These are phyloP conservation scores for Trichoderma gamsii DNA, from an alignment of 495 filamentous ascomycete genomes.

Conservation along the genomic window DNA sequence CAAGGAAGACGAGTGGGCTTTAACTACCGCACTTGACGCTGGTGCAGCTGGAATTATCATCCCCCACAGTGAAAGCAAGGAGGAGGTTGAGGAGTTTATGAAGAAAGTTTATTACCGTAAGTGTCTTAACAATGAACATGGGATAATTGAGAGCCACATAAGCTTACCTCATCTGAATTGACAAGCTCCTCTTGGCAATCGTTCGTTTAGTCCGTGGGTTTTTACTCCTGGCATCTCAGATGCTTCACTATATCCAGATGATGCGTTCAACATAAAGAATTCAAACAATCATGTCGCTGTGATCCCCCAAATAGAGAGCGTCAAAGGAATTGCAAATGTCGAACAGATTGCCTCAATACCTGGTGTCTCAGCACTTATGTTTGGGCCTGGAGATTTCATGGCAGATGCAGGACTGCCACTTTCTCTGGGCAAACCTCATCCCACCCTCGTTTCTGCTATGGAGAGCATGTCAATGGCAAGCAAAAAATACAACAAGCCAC, in stretches of 20 bases:
- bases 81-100: conserved; percentile 17
- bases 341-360: conserved; percentile 44
- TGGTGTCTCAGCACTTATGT: conserved; percentile 41
- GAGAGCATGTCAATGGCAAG: neutral
- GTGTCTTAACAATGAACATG: neutral
- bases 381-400: conserved; percentile 23
- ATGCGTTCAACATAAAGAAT: conserved; percentile 31
- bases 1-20: conserved; percentile 18
- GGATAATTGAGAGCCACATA: neutral
- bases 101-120: conserved; percentile 19
- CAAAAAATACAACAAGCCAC: conserved; percentile 1
- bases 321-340: conserved; percentile 41
- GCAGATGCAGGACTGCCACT: conserved; percentile 5
- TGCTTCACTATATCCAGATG: conserved; percentile 20
- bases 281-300: conserved; percentile 34
- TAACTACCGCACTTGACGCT: conserved; percentile 20
- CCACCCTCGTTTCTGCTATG: neutral
- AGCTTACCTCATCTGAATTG: neutral
- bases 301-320: conserved; percentile 45
- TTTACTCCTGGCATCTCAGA: conserved; percentile 19
- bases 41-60: conserved; percentile 19
- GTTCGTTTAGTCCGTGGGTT: conserved; percentile 13
- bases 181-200: conserved; percentile 13
- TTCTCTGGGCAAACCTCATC: neutral
- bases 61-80: conserved; percentile 18